Base-by-base conservation (phyloP, 2,329 filamentous ascomycete genomes). In the Penicillium concentricum region DNA sequence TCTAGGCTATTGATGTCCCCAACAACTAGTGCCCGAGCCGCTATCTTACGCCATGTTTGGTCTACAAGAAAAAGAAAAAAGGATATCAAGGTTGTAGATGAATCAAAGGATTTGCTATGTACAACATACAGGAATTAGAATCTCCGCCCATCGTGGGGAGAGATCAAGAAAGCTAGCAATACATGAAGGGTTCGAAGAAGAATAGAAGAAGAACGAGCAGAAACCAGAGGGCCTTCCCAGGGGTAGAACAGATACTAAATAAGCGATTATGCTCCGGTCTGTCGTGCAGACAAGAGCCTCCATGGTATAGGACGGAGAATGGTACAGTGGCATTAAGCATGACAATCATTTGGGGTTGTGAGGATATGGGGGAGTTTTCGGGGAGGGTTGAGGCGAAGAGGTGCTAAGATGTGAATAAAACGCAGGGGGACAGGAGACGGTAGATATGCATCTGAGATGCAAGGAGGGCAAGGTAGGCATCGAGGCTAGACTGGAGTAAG, bases 101-200 rank as follows among this genome's bases (percentile, higher is more conserved):
- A 46, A 57, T 50, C 38, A 42, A 43, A 54, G 15, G 13, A 41
- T 44, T 62, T 30, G 60, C 53, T 66, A 65, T 66, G 51, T 66
- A 66, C 64, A 66, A 66, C 62, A 66, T 62, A 51, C 54, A 60
- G 50, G 44, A 50, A 55, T 51, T 61, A 43, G 13, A 52, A 26
- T 38, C 45, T 52, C 48, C 58, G 51, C 61, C 54, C 56, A 51
- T 60, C 47, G 20, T 55, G 42, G 39, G 42, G 18, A 54, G 56
- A 30, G 39, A 58, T 49, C 38, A 52, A 52, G 26, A 54, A 61
- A 63, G 52, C 51, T 65, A 65, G 41, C 61, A 66, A 65, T 66
- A 66, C 64, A 67, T 26, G 62, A 59, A 62, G 58, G 55, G 50
- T 43, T 56, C 30, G 49, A 55, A 59, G 37, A 57, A 32, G 35